Conservation (phyloP, 2,329 filamentous ascomycete species). For the Stagonosporopsis tanaceti region DNA sequence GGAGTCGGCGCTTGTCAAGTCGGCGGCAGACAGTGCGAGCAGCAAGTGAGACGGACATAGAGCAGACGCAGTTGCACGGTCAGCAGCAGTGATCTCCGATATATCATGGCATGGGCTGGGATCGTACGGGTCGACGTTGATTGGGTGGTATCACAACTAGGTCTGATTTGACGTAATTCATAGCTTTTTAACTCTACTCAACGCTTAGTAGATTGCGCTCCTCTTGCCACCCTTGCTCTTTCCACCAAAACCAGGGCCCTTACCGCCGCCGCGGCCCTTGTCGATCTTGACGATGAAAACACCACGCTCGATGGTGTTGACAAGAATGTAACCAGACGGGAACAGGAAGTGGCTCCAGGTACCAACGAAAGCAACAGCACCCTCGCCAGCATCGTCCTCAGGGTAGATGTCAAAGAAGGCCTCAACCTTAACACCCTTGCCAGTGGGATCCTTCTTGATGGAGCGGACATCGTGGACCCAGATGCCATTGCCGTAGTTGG, state of each 20-base stretch:
- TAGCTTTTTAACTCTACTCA: not conserved
- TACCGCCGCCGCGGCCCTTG: conserved; percentile 31
- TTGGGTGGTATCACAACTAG: no score
- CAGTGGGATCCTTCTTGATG: conserved; percentile 50
- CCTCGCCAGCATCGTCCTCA: conserved; percentile 49
- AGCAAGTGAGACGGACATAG: no score
- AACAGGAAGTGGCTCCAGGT: conserved; percentile 53
- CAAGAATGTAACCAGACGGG: conserved; percentile 45
- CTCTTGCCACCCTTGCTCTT: conserved; percentile 25
- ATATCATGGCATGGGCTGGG: no score
- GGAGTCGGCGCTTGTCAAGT: no score
- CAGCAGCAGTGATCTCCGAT: no score
- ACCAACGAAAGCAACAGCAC: conserved; percentile 52
- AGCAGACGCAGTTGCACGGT: no score
- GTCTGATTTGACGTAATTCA: no score
- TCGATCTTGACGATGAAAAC: conserved; percentile 48
- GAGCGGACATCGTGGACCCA: conserved; percentile 52
- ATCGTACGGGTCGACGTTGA: no score
- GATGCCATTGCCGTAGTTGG: conserved; percentile 52
- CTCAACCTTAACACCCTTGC: conserved; percentile 49
- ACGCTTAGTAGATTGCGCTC: conserved; percentile 3
- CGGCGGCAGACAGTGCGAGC: no score
- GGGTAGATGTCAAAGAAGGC: conserved; percentile 55
- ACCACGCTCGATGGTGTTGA: conserved; percentile 51
- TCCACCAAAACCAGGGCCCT: conserved; percentile 31